Evolutionary conservation across 768 basidiomycete species (phyloP).

Genomic region (Boletus rubescentipes): DNA sequence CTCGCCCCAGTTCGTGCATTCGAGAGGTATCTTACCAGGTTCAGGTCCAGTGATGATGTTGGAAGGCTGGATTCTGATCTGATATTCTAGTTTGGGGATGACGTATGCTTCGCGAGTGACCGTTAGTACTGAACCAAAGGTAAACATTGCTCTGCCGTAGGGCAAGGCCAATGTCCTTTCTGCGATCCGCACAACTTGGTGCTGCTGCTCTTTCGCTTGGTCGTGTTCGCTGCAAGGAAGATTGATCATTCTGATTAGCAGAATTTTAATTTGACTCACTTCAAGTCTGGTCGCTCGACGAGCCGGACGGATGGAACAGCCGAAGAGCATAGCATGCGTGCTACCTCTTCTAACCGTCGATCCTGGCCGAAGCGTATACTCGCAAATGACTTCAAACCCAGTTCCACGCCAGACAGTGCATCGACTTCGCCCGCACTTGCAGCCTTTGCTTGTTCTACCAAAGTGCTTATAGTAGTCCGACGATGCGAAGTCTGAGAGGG

Average conservation of each 20-base stretch:
- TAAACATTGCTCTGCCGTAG: conserved; percentile 89
- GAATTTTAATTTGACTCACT: conserved; percentile 40
- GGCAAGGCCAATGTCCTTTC: conserved; percentile 89
- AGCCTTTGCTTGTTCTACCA: conserved; percentile 49
- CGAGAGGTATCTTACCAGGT: conserved; percentile 66
- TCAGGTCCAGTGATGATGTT: conserved; percentile 67
- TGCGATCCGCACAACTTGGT: conserved; percentile 74
- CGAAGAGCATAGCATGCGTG: conserved; percentile 86
- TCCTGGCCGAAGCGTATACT: conserved; percentile 90
- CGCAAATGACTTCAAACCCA: conserved; percentile 71
- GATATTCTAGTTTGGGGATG: conserved; percentile 78
- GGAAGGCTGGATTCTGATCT: conserved; percentile 70
- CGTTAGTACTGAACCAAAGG: conserved; percentile 76
- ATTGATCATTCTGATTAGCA: background rate
- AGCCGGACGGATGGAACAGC: conserved; percentile 61
- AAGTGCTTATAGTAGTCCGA: conserved; percentile 50
- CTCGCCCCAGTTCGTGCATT: conserved; percentile 88
- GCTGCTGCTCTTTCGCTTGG: conserved; percentile 81
- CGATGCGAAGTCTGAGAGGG: conserved; percentile 46
- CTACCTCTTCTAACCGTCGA: conserved; percentile 86
- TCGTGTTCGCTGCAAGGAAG: conserved; percentile 71
- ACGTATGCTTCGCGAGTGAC: conserved; percentile 76
- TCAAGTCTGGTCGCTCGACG: conserved; percentile 68
- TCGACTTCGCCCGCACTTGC: conserved; percentile 56
- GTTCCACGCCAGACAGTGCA: conserved; percentile 66